Base-by-base conservation (phyloP, 179 eudicot species). In the Nepenthes alata region DNA sequence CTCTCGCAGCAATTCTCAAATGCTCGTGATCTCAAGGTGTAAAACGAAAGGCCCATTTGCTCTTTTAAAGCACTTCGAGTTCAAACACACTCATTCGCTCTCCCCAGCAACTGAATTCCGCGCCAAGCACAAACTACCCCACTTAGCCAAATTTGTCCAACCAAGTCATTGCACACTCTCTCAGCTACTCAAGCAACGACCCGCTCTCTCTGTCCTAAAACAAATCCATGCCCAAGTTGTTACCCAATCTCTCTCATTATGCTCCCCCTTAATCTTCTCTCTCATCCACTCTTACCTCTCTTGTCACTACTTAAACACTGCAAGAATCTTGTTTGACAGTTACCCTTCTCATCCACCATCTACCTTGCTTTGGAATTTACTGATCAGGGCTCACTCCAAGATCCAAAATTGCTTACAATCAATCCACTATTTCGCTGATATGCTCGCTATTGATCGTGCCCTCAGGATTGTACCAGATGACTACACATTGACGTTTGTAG, bases 401-500 rank as follows among this genome's bases (percentile, higher is more conserved):
- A 51, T 67, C 14, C 77, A 47, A 56, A 67, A 60, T 77, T 73
- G 58, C 35, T 44, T 61, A n/a, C 25, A 50, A 52, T 71, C 81
- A 57, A 64, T 77, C 41, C 57, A 56, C 2, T 70, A 55, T 70
- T 67, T 77, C 58, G 11, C 73, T 61, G 65, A 56, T 6, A 65
- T 74, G 74, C 61, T 86, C 50, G 53, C 59, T 5, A 34, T 71
- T 51, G 66, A 68, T 16, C 34, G 38, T 11, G 1, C 6, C 58
- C 51, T 61, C 6, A 47, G n/a, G 59, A 78, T 75, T 63, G 55
- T 48, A 3, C 93, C 89, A 0, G 96, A 88, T 56, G 74, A 83
- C 38, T 88, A 86, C 62, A 83, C 88, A 0, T 83, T 74, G 49
- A 88, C 81, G 1, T 88, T 80, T 59, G 79, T 84, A 2, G 63